phyloP scores from a whole-genome alignment of 163 green algal species.

The Volvox carteri region DNA sequence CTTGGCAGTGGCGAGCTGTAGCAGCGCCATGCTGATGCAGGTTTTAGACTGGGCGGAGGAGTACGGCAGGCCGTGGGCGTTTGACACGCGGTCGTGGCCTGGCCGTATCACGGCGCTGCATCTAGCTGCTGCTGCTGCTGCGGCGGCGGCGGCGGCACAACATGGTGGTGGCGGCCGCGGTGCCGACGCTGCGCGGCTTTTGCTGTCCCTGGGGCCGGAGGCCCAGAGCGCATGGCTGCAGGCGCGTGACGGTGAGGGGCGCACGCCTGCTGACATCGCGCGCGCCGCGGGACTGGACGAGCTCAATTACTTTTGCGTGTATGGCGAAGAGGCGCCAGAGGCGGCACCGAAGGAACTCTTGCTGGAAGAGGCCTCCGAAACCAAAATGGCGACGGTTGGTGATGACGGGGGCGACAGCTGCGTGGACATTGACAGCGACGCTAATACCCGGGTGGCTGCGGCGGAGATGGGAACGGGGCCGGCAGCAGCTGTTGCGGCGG shows the following conservation, averaged over 20 bases:
- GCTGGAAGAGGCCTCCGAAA: too few species aligned
- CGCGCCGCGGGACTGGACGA: background rate
- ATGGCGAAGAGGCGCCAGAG: conserved; percentile 19
- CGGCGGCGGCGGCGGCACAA: too few species aligned
- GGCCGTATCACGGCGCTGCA: conserved; percentile 26
- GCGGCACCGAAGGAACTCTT: too few species aligned
- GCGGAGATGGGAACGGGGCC: background rate
- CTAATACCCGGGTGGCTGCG: too few species aligned
- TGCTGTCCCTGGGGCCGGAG: conserved; percentile 12
- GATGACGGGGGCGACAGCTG: background rate
- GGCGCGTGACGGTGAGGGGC: background rate
- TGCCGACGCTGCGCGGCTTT: background rate
- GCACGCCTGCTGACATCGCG: conserved; percentile 30
- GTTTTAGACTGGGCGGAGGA: conserved; percentile 40
- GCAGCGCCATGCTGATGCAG: background rate
- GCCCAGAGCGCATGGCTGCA: background rate
- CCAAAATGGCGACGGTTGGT: too few species aligned
- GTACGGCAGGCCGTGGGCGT: background rate
- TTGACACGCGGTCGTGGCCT: background rate
- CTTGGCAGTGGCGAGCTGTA: conserved; percentile 27
- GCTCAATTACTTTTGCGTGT: background rate
- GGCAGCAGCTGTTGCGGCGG: background rate
- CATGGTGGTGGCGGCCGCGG: background rate
- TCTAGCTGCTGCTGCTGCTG: conserved; percentile 13
- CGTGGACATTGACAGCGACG: too few species aligned